Evolutionary conservation across 805 yeast species (phyloP).

Genomic region (Torulaspora quercuum): DNA sequence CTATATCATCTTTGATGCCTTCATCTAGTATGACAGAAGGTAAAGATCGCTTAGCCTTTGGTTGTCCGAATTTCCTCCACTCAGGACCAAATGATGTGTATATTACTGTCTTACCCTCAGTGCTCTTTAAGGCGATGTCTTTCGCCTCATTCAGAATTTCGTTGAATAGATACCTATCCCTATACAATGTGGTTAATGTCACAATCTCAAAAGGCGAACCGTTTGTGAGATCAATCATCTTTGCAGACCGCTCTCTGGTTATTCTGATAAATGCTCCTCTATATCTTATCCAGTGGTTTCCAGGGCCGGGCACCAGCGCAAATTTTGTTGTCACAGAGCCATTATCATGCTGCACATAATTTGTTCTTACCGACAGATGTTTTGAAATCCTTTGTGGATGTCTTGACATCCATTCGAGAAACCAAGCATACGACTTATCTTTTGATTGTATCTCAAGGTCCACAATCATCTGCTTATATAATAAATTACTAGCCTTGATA

Average conservation of each 20-base stretch:
- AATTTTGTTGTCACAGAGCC: constrained; percentile 87
- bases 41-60: constrained; percentile 77
- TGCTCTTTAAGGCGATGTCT: constrained; percentile 68
- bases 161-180: constrained; percentile 68
- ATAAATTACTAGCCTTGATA: constrained; percentile 56
- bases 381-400: constrained; percentile 71
- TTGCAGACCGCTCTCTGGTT: constrained; percentile 84
- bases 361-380: constrained; percentile 87
- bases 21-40: constrained; percentile 83
- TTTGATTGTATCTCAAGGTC: constrained; percentile 91
- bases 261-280: constrained; percentile 85
- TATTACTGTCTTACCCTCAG: constrained; percentile 91
- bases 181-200: constrained; percentile 82
- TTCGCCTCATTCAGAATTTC: constrained; percentile 82
- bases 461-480: constrained; percentile 79
- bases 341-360: constrained; percentile 81
- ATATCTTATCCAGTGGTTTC: constrained; percentile 82
- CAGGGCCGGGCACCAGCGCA: constrained; percentile 95
- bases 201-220: constrained; percentile 97
- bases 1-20: constrained; percentile 62
- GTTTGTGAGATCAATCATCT: constrained; percentile 79
- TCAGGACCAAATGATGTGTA: constrained; percentile 97
- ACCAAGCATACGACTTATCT: constrained; percentile 93
- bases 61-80: constrained; percentile 97
- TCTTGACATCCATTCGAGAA: constrained; percentile 91